Evolutionary conservation across 371 early-diverging fungal genomes (phyloP).

Genomic region (Zopfochytrium polystomum): DNA sequence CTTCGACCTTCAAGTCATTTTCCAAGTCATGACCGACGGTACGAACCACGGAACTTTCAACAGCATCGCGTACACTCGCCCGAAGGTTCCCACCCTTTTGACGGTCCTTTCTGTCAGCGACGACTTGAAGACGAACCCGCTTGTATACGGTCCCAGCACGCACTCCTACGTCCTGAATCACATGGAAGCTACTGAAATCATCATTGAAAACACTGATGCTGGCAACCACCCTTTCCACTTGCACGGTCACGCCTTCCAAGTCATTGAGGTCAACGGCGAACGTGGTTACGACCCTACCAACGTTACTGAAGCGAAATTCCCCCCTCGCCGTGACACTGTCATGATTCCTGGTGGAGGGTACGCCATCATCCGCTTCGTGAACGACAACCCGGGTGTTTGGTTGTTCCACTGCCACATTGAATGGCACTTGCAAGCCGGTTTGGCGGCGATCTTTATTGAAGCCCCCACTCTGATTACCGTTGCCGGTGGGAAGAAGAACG

Average conservation of each 20-base stretch:
- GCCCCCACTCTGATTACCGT: slow-evolving; percentile 61
- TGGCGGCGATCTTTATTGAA: slow-evolving; percentile 58
- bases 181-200: slow-evolving; percentile 49
- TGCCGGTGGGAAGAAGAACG: slow-evolving; percentile 15
- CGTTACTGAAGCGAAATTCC: slow-evolving; percentile 22
- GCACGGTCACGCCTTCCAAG: slow-evolving; percentile 78
- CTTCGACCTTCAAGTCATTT: slow-evolving; percentile 58
- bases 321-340: slow-evolving; percentile 65
- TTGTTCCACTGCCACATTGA: slow-evolving; percentile 78
- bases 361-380: slow-evolving; percentile 64
- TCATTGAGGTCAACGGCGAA: slow-evolving; percentile 53
- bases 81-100: slow-evolving; percentile 67
- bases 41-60: slow-evolving; percentile 81
- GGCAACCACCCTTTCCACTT: slow-evolving; percentile 76
- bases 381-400: slow-evolving; percentile 79
- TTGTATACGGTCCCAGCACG: slow-evolving; percentile 65
- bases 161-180: slow-evolving; percentile 54
- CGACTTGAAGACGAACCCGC: slow-evolving; percentile 44
- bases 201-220: slow-evolving; percentile 64
- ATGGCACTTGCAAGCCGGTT: slow-evolving; percentile 64
- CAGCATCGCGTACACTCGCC: slow-evolving; percentile 64
- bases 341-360: slow-evolving; percentile 57
- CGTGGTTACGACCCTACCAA: slow-evolving; percentile 38
- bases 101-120: slow-evolving; percentile 63
- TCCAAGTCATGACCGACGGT: slow-evolving; percentile 67